Percentiles rank a stretch among this genome's conserved stretches.
phyloP scores from a whole-genome alignment of 1,284 basidiomycete species.

The Ganoderma leucocontextum region DNA sequence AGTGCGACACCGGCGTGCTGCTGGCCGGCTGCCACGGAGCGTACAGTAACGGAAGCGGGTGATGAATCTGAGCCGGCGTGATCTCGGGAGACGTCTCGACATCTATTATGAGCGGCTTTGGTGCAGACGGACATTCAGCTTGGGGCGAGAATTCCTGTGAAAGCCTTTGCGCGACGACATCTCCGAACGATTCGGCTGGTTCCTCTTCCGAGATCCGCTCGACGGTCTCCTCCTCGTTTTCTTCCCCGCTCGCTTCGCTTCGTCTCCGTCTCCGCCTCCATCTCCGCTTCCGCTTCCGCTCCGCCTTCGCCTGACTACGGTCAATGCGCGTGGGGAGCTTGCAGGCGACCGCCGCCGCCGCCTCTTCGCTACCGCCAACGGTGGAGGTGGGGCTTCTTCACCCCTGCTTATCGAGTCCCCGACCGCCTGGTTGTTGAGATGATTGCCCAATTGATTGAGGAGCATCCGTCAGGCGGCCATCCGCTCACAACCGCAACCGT shows the following conservation, averaged over 20 bases:
- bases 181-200: conserved; percentile 42
- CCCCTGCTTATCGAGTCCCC: conserved; percentile 67
- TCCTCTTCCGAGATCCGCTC: conserved; percentile 43
- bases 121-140: conserved; percentile 52
- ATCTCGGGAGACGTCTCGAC: conserved; percentile 64
- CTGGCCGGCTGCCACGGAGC: conserved; percentile 46
- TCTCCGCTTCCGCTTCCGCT: conserved; percentile 68
- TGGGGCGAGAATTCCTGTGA: conserved; percentile 31
- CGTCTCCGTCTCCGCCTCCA: conserved; percentile 59
- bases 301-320: conserved; percentile 71
- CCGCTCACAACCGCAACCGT: conserved; percentile 83
- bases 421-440: conserved; percentile 66
- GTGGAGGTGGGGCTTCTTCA: conserved; percentile 61
- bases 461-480: conserved; percentile 72
- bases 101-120: conserved; percentile 67
- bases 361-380: conserved; percentile 49
- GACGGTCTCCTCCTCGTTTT: conserved; percentile 39
- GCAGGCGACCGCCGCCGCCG: conserved; percentile 66
- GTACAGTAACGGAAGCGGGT: conserved; percentile 57
- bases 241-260: conserved; percentile 45
- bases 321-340: conserved; percentile 57
- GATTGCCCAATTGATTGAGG: conserved; percentile 65
- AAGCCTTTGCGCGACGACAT: conserved; percentile 28
- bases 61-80: conserved; percentile 56
- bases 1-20: conserved; percentile 51